These are phyloP conservation scores for Ophiosphaerella narmari DNA, from an alignment of 2,329 filamentous ascomycete species.

Conservation along the genomic window DNA sequence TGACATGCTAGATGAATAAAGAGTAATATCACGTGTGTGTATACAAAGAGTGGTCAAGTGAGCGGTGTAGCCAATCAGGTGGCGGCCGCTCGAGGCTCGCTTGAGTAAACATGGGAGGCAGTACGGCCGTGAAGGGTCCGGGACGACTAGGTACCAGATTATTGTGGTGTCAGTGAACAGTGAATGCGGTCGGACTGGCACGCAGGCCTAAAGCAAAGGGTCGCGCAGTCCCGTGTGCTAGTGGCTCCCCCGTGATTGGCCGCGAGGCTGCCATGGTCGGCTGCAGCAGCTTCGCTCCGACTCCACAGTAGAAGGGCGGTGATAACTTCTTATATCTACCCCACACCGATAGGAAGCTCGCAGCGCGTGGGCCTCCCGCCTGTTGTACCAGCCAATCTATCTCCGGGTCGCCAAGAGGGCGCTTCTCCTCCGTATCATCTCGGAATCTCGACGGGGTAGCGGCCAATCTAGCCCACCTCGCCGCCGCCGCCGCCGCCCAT, in stretches of 20 bases:
- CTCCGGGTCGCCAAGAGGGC: slow-evolving; percentile 6
- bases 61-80: too few species aligned
- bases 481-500: neutral
- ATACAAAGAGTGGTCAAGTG: too few species aligned
- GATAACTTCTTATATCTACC: slow-evolving; percentile 6
- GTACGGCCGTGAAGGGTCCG: too few species aligned
- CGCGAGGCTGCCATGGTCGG: slow-evolving; percentile 1
- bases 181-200: neutral
- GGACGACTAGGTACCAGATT: neutral
- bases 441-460: slow-evolving; percentile 8
- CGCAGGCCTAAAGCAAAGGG: slow-evolving; percentile 2
- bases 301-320: slow-evolving; percentile 5
- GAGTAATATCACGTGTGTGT: neutral
- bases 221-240: slow-evolving; percentile 7
- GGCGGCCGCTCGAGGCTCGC: slow-evolving; percentile 1
- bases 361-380: slow-evolving; percentile 1
- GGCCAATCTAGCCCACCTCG: slow-evolving; percentile 3
- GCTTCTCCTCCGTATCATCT: slow-evolving; percentile 7
- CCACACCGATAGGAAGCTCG: slow-evolving; percentile 1
- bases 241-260: slow-evolving; percentile 2
- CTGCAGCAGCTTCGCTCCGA: slow-evolving; percentile 5
- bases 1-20: neutral
- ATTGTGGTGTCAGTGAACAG: too few species aligned
- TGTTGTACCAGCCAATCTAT: slow-evolving; percentile 2
- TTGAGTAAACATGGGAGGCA: neutral